Percentiles rank a stretch among this genome's conserved stretches.
Evolutionary conservation across 805 yeast genomes (phyloP).

Genomic region (Schwanniomyces occidentalis): DNA sequence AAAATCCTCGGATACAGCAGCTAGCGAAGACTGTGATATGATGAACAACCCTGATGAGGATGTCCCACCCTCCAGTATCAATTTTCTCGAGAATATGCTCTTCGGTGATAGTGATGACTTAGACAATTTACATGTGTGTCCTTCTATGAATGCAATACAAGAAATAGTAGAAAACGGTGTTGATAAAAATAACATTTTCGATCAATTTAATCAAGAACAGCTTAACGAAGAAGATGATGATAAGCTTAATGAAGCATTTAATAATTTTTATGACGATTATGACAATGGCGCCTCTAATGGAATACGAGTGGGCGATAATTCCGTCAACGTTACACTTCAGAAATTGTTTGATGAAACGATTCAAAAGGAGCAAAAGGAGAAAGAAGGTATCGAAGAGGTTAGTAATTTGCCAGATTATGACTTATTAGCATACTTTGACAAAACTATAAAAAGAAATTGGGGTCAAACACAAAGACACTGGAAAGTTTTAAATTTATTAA

Average conservation of each 20-base stretch:
- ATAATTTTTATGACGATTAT: constrained; percentile 15
- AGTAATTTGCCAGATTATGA: constrained; percentile 45
- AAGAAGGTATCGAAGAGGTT: not conserved
- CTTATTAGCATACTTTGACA: constrained; percentile 79
- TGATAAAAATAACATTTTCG: constrained; percentile 26
- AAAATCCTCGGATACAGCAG: constrained; percentile 13
- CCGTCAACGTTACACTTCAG: constrained; percentile 6
- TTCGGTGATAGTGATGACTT: constrained; percentile 20
- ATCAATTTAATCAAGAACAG: constrained; percentile 8
- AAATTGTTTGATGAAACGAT: constrained; percentile 8
- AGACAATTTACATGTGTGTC: constrained; percentile 52
- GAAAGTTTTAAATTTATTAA: constrained; percentile 67
- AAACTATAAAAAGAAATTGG: constrained; percentile 70
- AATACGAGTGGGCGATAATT: constrained; percentile 1
- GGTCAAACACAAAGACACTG: constrained; percentile 82
- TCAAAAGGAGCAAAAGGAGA: constrained; percentile 1
- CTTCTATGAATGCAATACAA: constrained; percentile 64
- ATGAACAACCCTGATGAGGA: too few relatives aligned
- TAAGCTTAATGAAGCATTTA: constrained; percentile 15
- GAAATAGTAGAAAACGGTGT: constrained; percentile 49
- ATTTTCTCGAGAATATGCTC: constrained; percentile 17
- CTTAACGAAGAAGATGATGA: constrained; percentile 5
- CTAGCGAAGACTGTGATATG: constrained; percentile 19
- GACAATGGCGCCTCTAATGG: constrained; percentile 6
- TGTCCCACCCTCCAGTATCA: not conserved